Base-by-base conservation (phyloP, 805 yeast genomes). In the Tetrapisispora pingtungensis region DNA sequence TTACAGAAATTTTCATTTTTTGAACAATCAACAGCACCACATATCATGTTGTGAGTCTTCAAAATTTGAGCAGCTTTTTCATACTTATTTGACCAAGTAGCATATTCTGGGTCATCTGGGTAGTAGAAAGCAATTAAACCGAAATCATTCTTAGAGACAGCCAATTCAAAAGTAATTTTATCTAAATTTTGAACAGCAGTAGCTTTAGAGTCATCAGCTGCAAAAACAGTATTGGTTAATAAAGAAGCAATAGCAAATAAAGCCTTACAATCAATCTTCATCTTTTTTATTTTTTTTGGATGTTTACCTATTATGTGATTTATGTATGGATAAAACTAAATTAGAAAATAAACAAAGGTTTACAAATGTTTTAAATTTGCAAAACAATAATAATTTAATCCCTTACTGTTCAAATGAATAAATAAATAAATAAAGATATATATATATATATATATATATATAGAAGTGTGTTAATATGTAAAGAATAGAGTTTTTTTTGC, bases 1-100 rank as follows among this genome's bases (percentile, higher is more conserved):
- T 70, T 69, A 67, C 95, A 86, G 50, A 86, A 71, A n/a, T 77
- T 81, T 56, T 74, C 74, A 53, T 86, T 80, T 54, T 75, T 84
- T 30, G 86, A 80, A 74, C 95, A 86, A 65, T 86, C 93, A 52
- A 86, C 69, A 70, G 85, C 94, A 40, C 86, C 94, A 58, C 86
- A 70, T 56, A 78, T 77, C 63, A 84, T 80, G 43, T 75, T 69
- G 50, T 82, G 75, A 43, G 71, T 75, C n/a, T 28, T 37, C 40
- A 71, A 72, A 59, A 84, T 71, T 18, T 59, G 55, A 52, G 80
- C 78, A 41, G 95, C 95, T 26, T 5, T 17, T 28, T 37, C 40
- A 18, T 37, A 37, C 8, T 37, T 13, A 10, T 17, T 15, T 12
- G 33, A 19, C 40, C 40, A 37, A 10, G n/a, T 18, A 5, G n/a